Evolutionary conservation across 768 basidiomycete species (phyloP), one percentile per base, ranked within the genome.

Genomic region (Boletus vinaceobasis): DNA sequence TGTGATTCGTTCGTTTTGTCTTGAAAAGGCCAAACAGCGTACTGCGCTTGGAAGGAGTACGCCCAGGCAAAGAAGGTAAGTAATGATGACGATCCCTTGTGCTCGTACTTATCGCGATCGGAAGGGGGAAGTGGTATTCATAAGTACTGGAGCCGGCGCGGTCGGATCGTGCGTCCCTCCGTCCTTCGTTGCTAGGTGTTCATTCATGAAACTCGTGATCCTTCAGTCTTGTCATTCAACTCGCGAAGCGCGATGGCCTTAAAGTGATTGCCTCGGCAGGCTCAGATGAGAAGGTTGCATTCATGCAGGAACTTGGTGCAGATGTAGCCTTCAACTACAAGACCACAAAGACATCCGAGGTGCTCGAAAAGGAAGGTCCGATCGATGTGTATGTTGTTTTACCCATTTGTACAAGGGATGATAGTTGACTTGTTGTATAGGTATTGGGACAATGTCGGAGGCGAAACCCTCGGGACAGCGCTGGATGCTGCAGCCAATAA

Each of bases 311-410:
- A 13, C 55, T 87, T 37, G 87, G 86, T 1, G 80, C 80, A 0
- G 87, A 90, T 57, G 77, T 85, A 14, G 83, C 77, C 2, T 88
- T 88, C 75, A 88, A 90, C 69, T 88, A 87, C 71, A 86, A 90
- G 73, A 87, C 77, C 0, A 73, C 73, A 2, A 72, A 75, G 42
- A 82, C 80, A 0, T 63, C 61, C 2, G 78, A 84, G 19, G 75
- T 86, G 5, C 72, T 90, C 27, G 58, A 67, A 54, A 75, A 76
- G 53, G 77, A 88, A 60, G 85, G 86, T 7, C 80, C 79, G 0
- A 75, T 85, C 48, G 73, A 84, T 59, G 70, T 84, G 71, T 82
- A 68, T 55, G 57, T 59, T 27, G 17, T 21, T 26, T 32, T 36
- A 2, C 7, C 17, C 37, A n/a, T 43, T 31, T 39, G 21, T 11